Conservation (phyloP, 345 rosid genomes). For the Noccaea caerulescens region DNA sequence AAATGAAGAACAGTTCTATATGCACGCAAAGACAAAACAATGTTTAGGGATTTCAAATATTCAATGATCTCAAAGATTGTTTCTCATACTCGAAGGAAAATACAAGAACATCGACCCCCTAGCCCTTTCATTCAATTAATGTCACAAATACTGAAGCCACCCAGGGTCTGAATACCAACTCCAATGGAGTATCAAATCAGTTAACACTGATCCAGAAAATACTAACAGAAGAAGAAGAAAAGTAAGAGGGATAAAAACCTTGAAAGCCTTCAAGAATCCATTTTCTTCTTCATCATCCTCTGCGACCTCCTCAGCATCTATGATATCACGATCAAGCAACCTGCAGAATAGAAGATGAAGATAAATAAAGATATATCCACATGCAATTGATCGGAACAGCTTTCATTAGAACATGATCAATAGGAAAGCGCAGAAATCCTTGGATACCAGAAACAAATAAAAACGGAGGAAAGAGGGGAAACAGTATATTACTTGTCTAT, state of each 20-base stretch:
- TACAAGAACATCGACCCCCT: neutral
- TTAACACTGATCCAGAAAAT: slow-evolving; percentile 11
- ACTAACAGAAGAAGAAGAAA: slow-evolving; percentile 18
- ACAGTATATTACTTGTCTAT: slow-evolving; percentile 71
- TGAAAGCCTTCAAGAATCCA: slow-evolving; percentile 96
- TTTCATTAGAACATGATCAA: neutral
- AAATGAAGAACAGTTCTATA: neutral
- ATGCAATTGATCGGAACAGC: slow-evolving; percentile 10
- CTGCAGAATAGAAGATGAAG: slow-evolving; percentile 46
- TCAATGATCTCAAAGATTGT: neutral
- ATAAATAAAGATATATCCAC: slow-evolving; percentile 1
- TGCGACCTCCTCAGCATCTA: slow-evolving; percentile 80
- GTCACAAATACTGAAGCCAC: neutral
- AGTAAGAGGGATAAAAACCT: slow-evolving; percentile 53
- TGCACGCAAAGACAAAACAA: neutral
- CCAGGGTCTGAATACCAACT: neutral
- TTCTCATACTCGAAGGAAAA: neutral
- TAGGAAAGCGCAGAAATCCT: slow-evolving; percentile 8
- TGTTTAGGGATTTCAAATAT: slow-evolving; percentile 8
- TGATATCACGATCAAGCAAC: slow-evolving; percentile 90
- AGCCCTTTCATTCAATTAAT: neutral
- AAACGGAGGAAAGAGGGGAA: slow-evolving; percentile 10
- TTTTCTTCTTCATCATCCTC: slow-evolving; percentile 94
- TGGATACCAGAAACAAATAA: slow-evolving; percentile 8
- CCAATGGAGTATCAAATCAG: slow-evolving; percentile 15